Evolutionary conservation across 192 early-diverging fungal species (phyloP), one percentile per base, ranked within the genome.

Genomic region (Coemansia sp.): DNA sequence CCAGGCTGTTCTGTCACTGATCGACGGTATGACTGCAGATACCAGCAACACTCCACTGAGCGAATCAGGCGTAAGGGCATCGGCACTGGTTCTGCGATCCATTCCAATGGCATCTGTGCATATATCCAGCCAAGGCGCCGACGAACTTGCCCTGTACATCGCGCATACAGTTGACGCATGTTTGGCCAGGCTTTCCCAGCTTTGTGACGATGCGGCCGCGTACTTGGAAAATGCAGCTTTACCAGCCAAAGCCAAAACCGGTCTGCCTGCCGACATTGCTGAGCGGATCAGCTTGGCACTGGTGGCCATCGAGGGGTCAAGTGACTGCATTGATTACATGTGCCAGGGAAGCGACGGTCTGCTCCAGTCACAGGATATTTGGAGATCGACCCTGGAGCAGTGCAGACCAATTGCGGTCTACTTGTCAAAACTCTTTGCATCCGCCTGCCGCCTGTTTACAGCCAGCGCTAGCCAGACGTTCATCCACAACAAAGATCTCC

Each of bases 341-440:
- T 75, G 62, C 3, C 28, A 58, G 0, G 67, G 72, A 6, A 53
- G 57, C 22, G 60, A 56, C 22, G 56, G 67, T 0, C 8, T 75
- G 33, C 59, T 70, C 15, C 48, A 23, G 23, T 75, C 73, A 6
- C 59, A 33, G 33, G 63, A 59, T 15, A 70, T 75, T 19, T 75
- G 73, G 73, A 65, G 48, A 29, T 69, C 73, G 6, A 55, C 63
- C 3, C 56, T 75, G 28, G 73, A 75, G 4, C 62, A 58, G 1
- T 66, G 67, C 14, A 50, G n/a, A 6, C 60, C 74, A 9, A 22
- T 70, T 9, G 74, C 74, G 0, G 33, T 56, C 19, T 59, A 70
- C 33, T 23, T 76, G 31, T 55, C 62, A 15, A 68, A 62, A 19
- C 20, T 61, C 20, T 76, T 65, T 47, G 68, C 69, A 19, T 45